Evolutionary conservation across 345 rosid genomes (phyloP).

Genomic region (Hibiscus trionum): DNA sequence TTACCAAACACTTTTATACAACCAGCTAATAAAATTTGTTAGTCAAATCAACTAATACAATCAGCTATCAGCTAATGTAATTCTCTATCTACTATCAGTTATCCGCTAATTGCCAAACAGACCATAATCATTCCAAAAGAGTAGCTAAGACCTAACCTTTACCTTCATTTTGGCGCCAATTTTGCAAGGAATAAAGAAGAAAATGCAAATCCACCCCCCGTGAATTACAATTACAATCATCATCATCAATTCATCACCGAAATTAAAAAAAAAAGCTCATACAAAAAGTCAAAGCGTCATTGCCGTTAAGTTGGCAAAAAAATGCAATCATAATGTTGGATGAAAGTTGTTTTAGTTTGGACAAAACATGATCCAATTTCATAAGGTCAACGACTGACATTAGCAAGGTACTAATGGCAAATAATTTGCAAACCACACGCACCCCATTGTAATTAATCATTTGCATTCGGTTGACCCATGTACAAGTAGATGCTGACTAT

Average conservation of each 20-base stretch:
- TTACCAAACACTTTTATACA: too few relatives aligned
- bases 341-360: background rate
- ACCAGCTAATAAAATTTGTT: too few relatives aligned
- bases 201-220: background rate
- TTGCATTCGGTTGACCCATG: too few relatives aligned
- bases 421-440: background rate
- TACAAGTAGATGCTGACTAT: too few relatives aligned
- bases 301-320: background rate
- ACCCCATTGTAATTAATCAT: background rate
- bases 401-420: background rate
- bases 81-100: too few relatives aligned
- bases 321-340: slow-evolving; percentile 1
- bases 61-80: too few relatives aligned
- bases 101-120: too few relatives aligned
- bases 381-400: slow-evolving; percentile 2
- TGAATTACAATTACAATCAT: slow-evolving; percentile 7
- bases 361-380: background rate
- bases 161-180: slow-evolving; percentile 20
- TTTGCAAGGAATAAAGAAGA: background rate
- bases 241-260: background rate
- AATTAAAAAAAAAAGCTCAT: background rate
- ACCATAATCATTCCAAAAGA: too few relatives aligned
- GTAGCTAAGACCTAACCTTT: background rate
- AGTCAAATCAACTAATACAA: too few relatives aligned
- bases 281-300: slow-evolving; percentile 10